Evolutionary conservation across 345 rosid genomes (phyloP).

Genomic region (Nasturtium officinale): DNA sequence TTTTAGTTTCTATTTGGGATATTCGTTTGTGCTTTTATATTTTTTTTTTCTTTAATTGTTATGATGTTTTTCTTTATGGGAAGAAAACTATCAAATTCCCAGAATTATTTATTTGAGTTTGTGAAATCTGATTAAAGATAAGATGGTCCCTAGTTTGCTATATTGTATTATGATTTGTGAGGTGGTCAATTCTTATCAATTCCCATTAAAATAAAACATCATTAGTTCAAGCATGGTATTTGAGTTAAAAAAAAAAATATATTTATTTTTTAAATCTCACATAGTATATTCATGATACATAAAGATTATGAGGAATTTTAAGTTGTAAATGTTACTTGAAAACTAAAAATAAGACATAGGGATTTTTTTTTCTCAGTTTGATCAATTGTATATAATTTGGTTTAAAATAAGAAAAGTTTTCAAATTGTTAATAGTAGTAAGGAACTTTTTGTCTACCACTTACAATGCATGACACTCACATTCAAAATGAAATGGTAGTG

Average conservation of each 20-base stretch:
- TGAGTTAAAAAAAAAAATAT: too few relatives aligned
- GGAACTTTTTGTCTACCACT: background rate
- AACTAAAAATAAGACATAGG: background rate
- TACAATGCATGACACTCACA: background rate
- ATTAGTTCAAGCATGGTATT: background rate
- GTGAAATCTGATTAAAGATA: background rate
- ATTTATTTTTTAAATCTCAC: background rate
- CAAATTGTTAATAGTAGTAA: background rate
- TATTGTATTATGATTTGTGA: background rate
- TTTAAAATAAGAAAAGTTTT: background rate
- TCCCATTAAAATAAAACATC: background rate
- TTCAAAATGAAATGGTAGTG: background rate
- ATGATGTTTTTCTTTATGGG: background rate
- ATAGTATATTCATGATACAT: background rate
- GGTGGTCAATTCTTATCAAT: background rate
- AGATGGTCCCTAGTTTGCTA: conserved; percentile 7
- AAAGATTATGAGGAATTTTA: background rate
- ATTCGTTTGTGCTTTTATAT: conserved; percentile 26
- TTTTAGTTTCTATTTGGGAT: conserved; percentile 12
- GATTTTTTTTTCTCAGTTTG: background rate
- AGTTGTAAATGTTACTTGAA: background rate
- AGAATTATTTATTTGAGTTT: background rate
- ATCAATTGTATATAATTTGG: background rate
- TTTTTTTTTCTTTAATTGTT: background rate
- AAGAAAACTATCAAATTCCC: too few relatives aligned